Conservation (phyloP, 2,329 filamentous ascomycete genomes). For the Alternaria sp. region DNA sequence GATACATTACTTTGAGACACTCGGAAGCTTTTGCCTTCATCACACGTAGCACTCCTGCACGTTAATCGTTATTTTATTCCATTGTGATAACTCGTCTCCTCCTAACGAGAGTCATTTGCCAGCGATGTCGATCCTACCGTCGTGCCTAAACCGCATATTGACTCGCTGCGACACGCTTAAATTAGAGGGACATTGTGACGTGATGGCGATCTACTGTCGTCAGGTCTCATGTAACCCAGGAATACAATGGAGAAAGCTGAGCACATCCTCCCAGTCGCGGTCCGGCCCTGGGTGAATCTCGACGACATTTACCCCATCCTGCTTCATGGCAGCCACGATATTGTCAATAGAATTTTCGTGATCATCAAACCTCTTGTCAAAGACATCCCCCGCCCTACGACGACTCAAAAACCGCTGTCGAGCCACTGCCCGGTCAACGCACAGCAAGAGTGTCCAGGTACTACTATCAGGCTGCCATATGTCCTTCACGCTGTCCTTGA, state of each 20-base stretch:
- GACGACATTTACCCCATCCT: conserved; percentile 5
- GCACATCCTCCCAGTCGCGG: not conserved
- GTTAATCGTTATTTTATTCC: not conserved
- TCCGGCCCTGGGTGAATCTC: not conserved
- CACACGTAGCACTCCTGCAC: not conserved
- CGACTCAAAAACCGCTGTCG: conserved; percentile 11
- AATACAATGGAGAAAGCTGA: not conserved
- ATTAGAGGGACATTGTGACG: not conserved
- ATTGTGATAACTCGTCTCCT: not conserved
- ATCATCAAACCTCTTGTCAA: conserved; percentile 17
- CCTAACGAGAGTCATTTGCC: not conserved
- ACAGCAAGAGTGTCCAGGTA: conserved; percentile 7
- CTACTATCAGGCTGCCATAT: conserved; percentile 5
- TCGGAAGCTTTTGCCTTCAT: not conserved
- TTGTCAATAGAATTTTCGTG: conserved; percentile 2
- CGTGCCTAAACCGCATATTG: not conserved
- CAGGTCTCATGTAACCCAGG: not conserved
- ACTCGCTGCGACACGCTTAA: not conserved
- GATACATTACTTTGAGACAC: conserved; percentile 49
- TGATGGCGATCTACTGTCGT: not conserved
- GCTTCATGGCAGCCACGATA: conserved; percentile 16
- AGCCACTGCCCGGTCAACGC: conserved; percentile 10
- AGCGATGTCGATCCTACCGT: not conserved
- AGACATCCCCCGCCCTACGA: conserved; percentile 19
- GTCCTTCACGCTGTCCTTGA: conserved; percentile 10